Base-by-base conservation (phyloP, 192 early-diverging fungal species). In the Podila verticillata region DNA sequence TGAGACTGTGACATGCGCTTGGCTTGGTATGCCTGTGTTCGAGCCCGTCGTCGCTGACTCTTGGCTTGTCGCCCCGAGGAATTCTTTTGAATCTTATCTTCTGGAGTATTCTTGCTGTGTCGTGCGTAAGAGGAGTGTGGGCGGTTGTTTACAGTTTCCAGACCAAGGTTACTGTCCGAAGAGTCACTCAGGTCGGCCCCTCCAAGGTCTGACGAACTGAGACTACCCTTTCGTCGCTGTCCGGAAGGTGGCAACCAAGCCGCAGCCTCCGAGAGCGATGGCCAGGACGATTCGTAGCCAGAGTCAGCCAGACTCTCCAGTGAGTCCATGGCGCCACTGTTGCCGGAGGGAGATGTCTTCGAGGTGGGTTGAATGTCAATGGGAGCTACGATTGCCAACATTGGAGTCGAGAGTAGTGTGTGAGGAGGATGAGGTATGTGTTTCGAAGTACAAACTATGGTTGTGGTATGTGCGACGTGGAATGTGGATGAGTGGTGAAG, bases 231-330 rank as follows among this genome's bases (percentile, higher is more conserved):
- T 7, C 70, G 70, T 32, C 63, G 71, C 31, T 72, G 70, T 4
- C 57, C 65, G 0, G 44, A 35, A 20, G 63, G 69, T 28, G 77
- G 77, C 13, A 65, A 64, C 64, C 77, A 72, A 6, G 77, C 66
- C 9, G 77, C 77, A 31, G 77, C 77, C 70, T 80, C 77, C 39
- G 61, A 65, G 20, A 80, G 66, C 5, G 77, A 80, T 1, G 77
- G 77, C 77, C 77, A 80, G n/a, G 77, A 80, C 48, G 77, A 80
- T 61, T 80, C 75, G 26, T 79, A 79, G 17, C 75, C 75, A 79
- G 75, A 79, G 59, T 79, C 75, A 26, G 22, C 75, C 8, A 48
- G 65, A 71, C 75, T 79, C 31, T 72, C 77, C 20, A 66, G 59
- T 22, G 28, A 31, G 19, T 61, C 22, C 24, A 39, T 56, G 20